Evolutionary conservation across 2,329 filamentous ascomycete genomes (phyloP), one percentile per base, ranked within the genome.

Genomic region (Thelonectria blattea): DNA sequence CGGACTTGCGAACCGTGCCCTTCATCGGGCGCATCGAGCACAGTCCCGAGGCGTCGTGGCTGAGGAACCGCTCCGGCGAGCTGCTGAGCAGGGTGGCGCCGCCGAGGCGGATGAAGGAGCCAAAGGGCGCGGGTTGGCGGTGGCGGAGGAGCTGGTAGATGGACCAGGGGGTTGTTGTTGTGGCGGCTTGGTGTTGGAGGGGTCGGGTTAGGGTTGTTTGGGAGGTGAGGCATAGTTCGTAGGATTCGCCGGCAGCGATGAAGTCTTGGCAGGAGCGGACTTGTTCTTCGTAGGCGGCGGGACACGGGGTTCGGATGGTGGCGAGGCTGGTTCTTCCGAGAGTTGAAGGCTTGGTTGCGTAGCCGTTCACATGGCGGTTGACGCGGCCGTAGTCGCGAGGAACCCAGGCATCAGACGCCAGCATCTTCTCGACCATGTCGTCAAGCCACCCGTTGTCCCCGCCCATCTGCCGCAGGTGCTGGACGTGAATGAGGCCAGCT

Each of bases 21-120:
- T 98, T 98, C 87, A 98, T 98, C 0, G 94, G 94, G 8, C 93
- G 88, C 83, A 97, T 95, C 62, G 90, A 87, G 73, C 89, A 91
- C 43, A 80, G 75, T 1, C 89, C 88, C 1, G 75, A 76, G 2
- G 71, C 63, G 54, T 76, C 72, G 68, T 81, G 79, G 48, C 85
- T 86, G 15, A 98, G 84, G 72, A 97, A 98, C 3, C 93, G 90
- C 77, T 98, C 94, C 0, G 94, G 94, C 4, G 92, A 96, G 69
- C 89, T 91, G 75, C 90, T 91, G 46, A 96, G 81, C 30, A 98
- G 83, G 1, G 91, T 93, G 3, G 86, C 85, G 32, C 78, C 75
- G 3, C 86, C 85, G 15, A 97, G 83, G 11, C 86, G 87, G 58
- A 96, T 79, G 73, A 91, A 97, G 0, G 92, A 93, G 22, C 91